phyloP scores from a whole-genome alignment of 768 basidiomycete species.

The Russula foetens region DNA sequence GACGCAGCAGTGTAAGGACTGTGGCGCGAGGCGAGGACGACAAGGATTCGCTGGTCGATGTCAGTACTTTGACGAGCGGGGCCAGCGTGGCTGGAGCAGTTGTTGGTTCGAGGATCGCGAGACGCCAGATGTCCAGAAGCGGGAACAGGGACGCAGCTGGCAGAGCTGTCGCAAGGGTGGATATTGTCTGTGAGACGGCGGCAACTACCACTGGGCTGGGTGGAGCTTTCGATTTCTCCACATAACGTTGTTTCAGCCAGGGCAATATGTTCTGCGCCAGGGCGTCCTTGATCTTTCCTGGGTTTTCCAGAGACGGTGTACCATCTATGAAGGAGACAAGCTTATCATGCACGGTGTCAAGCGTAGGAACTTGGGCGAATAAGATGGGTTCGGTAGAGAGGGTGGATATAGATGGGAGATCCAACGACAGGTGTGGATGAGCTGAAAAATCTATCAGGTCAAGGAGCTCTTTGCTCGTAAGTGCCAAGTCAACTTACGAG shows the following conservation, averaged over 20 bases:
- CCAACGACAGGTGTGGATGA: conserved; percentile 61
- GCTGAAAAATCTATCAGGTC: conserved; percentile 34
- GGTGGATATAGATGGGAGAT: conserved; percentile 51
- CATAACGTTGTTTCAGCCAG: conserved; percentile 56
- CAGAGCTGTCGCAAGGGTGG: conserved; percentile 37
- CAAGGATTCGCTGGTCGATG: conserved; percentile 25
- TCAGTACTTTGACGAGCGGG: conserved; percentile 40
- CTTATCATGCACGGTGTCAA: conserved; percentile 58
- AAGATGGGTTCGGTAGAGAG: conserved; percentile 69
- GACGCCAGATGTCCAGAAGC: conserved; percentile 73
- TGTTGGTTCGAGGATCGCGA: conserved; percentile 57
- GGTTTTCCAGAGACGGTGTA: conserved; percentile 29
- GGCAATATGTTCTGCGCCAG: conserved; percentile 45
- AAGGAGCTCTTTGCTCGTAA: not conserved
- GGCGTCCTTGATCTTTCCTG: conserved; percentile 37
- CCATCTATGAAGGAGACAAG: conserved; percentile 54
- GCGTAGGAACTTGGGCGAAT: conserved; percentile 59
- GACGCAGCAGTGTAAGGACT: conserved; percentile 58
- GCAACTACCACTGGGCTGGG: conserved; percentile 22
- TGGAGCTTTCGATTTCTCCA: conserved; percentile 21
- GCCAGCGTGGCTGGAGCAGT: conserved; percentile 30
- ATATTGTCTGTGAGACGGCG: conserved; percentile 35
- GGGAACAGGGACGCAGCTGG: conserved; percentile 62
- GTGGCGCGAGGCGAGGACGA: conserved; percentile 33
- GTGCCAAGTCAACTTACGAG: conserved; percentile 45